Conservation (phyloP, 768 basidiomycete genomes). For the Termitomyces sp. region DNA sequence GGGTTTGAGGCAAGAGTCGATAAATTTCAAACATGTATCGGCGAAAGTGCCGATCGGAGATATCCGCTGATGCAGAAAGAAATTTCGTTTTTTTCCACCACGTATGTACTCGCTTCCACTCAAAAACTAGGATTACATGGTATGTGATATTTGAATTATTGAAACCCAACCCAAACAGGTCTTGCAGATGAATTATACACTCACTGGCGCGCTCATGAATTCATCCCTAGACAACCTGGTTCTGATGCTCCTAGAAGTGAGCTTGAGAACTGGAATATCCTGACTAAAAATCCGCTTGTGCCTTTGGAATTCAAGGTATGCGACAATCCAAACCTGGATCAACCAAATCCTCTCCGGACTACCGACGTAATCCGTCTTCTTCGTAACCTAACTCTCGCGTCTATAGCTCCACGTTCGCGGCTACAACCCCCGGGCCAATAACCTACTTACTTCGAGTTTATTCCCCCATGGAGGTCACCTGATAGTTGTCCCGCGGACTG, state of each 20-base stretch:
- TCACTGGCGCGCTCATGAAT: neutral
- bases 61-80: neutral
- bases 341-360: no score
- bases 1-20: neutral
- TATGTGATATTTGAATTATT: no score
- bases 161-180: neutral
- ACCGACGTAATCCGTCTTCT: neutral
- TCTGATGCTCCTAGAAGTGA: neutral
- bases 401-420: neutral
- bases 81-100: neutral
- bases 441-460: neutral
- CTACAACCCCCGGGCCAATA: neutral
- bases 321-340: neutral
- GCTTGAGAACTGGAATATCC: no score
- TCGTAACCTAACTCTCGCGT: neutral
- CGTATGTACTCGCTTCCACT: neutral
- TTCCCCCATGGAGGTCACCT: neutral
- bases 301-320: no score
- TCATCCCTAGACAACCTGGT: no score
- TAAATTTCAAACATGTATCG: neutral
- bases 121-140: neutral
- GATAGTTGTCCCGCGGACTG: neutral
- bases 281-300: neutral
- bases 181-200: neutral
- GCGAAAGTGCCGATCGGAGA: neutral